Evolutionary conservation across 306 rosid species (phyloP).

Genomic region (Fragaria ananassa): DNA sequence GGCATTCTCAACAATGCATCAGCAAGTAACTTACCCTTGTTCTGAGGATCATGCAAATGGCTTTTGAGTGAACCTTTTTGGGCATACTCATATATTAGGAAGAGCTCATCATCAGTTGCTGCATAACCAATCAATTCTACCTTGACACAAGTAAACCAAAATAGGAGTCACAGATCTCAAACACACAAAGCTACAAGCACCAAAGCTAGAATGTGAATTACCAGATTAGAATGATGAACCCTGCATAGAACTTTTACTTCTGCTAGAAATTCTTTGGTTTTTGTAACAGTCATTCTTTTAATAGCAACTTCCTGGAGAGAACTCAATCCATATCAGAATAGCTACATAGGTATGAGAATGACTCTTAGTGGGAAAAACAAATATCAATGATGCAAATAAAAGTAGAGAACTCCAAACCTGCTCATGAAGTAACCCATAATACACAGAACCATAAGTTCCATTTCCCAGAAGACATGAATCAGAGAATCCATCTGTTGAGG

Average conservation of each 20-base stretch:
- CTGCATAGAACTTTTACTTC: slow-evolving; percentile 95
- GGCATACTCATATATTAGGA: slow-evolving; percentile 82
- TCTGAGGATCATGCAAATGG: slow-evolving; percentile 88
- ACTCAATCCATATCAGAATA: slow-evolving; percentile 22
- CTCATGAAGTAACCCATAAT: slow-evolving; percentile 66
- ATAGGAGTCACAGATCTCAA: slow-evolving; percentile 38
- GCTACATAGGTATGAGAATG: slow-evolving; percentile 20
- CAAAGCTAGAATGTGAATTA: slow-evolving; percentile 35
- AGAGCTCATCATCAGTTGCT: slow-evolving; percentile 80
- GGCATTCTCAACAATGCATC: slow-evolving; percentile 8
- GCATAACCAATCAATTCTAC: slow-evolving; percentile 99
- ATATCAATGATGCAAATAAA: background rate
- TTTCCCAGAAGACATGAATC: slow-evolving; percentile 88
- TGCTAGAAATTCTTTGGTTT: slow-evolving; percentile 81
- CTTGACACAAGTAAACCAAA: slow-evolving; percentile 59
- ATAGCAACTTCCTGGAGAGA: slow-evolving; percentile 84
- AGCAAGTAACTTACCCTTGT: slow-evolving; percentile 65
- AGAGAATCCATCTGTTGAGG: slow-evolving; percentile 79
- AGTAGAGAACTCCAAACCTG: slow-evolving; percentile 56
- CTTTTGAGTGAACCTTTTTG: slow-evolving; percentile 93
- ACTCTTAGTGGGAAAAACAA: background rate
- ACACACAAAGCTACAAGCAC: slow-evolving; percentile 27
- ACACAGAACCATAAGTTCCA: slow-evolving; percentile 96
- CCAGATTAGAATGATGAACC: slow-evolving; percentile 98
- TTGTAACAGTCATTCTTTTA: slow-evolving; percentile 92